Conservation (phyloP, 2,329 filamentous ascomycete genomes). For the Lecanicillium sp. region DNA sequence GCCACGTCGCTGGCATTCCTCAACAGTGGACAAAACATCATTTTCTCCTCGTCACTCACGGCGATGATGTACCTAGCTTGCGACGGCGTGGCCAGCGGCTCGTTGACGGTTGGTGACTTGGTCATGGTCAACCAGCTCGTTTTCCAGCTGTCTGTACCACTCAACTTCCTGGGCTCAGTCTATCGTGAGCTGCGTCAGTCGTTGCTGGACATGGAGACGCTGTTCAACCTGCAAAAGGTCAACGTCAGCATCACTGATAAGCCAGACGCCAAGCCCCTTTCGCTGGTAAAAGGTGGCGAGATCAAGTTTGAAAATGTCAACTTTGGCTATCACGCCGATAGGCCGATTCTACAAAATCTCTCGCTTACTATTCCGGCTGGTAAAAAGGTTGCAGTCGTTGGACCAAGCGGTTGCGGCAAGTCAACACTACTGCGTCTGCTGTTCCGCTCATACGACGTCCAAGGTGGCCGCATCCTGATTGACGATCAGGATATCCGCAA, state of each 20-base stretch:
- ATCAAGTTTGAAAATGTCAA: conserved; percentile 92
- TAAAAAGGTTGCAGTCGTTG: conserved; percentile 92
- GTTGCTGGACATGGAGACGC: conserved; percentile 93
- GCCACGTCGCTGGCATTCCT: conserved; percentile 87
- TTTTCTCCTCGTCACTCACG: conserved; percentile 89
- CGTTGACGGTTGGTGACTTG: conserved; percentile 84
- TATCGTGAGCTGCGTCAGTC: conserved; percentile 94
- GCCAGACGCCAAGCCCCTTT: conserved; percentile 63
- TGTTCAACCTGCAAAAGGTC: conserved; percentile 96
- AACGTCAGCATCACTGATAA: conserved; percentile 79
- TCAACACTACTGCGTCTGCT: conserved; percentile 84
- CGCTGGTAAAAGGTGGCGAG: conserved; percentile 69
- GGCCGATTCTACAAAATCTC: conserved; percentile 79
- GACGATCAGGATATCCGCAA: conserved; percentile 88
- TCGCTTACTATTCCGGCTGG: conserved; percentile 86
- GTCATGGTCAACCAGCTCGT: conserved; percentile 99
- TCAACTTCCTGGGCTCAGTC: conserved; percentile 97
- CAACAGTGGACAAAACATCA: conserved; percentile 93
- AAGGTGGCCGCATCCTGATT: conserved; percentile 76
- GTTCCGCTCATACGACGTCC: conserved; percentile 90
- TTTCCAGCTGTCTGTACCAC: conserved; percentile 91
- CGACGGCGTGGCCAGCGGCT: conserved; percentile 73
- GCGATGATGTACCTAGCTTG: conserved; percentile 98
- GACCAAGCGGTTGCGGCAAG: conserved; percentile 92
- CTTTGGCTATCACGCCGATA: conserved; percentile 83